These are phyloP conservation scores for Begonia masoniana DNA, from an alignment of 306 rosid species.

Conservation along the genomic window DNA sequence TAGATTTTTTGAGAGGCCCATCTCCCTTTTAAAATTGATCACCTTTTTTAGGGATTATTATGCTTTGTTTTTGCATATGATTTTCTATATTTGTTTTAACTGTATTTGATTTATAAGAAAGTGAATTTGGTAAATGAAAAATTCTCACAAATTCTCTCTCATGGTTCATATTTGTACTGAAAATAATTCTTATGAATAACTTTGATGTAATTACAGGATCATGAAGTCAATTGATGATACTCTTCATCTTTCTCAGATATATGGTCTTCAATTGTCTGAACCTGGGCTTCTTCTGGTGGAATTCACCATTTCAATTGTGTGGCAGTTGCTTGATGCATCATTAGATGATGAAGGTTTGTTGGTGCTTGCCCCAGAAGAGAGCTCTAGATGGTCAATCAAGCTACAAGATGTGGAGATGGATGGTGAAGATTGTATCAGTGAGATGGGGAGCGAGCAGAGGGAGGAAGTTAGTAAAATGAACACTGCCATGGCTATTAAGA, in stretches of 20 bases:
- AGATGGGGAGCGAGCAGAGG: constrained; percentile 30
- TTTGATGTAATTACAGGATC: constrained; percentile 45
- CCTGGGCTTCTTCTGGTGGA: constrained; percentile 71
- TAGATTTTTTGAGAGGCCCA: too few relatives aligned
- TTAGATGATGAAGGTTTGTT: constrained; percentile 77
- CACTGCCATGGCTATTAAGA: constrained; percentile 57
- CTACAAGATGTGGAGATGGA: constrained; percentile 52
- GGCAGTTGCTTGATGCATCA: constrained; percentile 85
- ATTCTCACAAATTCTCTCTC: too few relatives aligned
- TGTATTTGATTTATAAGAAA: too few relatives aligned
- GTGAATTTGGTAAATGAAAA: too few relatives aligned
- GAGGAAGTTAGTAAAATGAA: constrained; percentile 43
- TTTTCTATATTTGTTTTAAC: too few relatives aligned
- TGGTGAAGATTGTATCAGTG: constrained; percentile 28
- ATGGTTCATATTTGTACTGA: too few relatives aligned
- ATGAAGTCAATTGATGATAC: constrained; percentile 67
- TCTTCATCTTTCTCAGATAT: constrained; percentile 68
- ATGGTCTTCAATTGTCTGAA: constrained; percentile 42
- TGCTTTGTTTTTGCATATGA: too few relatives aligned
- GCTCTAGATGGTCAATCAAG: constrained; percentile 44
- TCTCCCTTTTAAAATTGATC: too few relatives aligned
- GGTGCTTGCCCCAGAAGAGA: constrained; percentile 43
- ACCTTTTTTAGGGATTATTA: too few relatives aligned
- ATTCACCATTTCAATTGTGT: constrained; percentile 60
- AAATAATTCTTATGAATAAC: constrained; percentile 12